Base-by-base conservation (phyloP, 257 asterid species). In the Catharanthus roseus region DNA sequence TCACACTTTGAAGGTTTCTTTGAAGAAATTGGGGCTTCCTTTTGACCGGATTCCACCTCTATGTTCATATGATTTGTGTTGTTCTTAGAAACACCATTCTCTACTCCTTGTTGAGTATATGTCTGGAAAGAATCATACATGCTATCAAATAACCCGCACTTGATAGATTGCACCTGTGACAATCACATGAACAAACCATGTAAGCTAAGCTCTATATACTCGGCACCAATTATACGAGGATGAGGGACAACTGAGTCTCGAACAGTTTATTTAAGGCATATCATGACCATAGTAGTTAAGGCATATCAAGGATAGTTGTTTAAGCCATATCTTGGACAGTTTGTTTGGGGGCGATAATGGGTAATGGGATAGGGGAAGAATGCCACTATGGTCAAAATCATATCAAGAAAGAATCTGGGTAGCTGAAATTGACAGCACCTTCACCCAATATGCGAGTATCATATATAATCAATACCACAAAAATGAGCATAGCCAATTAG, bases 161-260 rank as follows among this genome's bases (percentile, higher is more conserved):
- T 89, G 29, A 93, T 90, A 72, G 84, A 86, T 61, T 86, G 76
- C 65, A 93, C 92, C 98, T 93, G 95, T 72, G 74, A 77, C 56
- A 79, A 54, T 74, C 78, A 74, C 65, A 75, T 67, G 63, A 64
- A 36, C 41, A 56, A 68, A 79, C 47, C 65, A 65, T 38, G 33
- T 41, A 74, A 66, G 69, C 36, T 19, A 31, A 11, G 64, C 47
- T 15, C 7, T 10, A 19, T 38, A 23, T 6, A 41, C 23, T 15
- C 6, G 15, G 60, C 58, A 51, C 31, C 9, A 36, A 45, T n/a
- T 42, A 18, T 28, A 50, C 56, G 8, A 41, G 56, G 28, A 18
- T 29, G 38, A 23, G 3, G 42, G 60, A 42, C 21, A n/a, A 41
- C 62, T 11, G 23, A 36, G 18, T 13, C 18, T 9, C 13, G 28